phyloP scores from a whole-genome alignment of 1,139 yeast species.

The Magnusiomyces fungicola region DNA sequence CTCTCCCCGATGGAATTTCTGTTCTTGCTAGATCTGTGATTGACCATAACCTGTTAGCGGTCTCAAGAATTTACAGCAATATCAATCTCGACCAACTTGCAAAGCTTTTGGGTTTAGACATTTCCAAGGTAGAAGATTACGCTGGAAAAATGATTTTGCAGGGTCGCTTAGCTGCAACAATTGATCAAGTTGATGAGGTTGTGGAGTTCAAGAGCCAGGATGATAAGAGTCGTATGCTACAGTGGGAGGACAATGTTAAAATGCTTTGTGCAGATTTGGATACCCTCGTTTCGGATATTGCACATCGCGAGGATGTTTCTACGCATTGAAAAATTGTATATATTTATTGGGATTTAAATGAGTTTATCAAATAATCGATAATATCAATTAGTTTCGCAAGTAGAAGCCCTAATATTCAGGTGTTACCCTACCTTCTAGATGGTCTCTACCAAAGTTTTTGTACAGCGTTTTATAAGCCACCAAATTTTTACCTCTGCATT shows the following conservation, averaged over 20 bases:
- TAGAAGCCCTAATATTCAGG: background rate
- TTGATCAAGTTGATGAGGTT: slow-evolving; percentile 31
- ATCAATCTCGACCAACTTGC: slow-evolving; percentile 28
- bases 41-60: slow-evolving; percentile 33
- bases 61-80: slow-evolving; percentile 30
- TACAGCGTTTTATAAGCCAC: background rate
- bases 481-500: background rate
- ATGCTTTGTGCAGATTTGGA: slow-evolving; percentile 25
- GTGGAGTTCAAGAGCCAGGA: slow-evolving; percentile 23
- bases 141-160: slow-evolving; percentile 32
- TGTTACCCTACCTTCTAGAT: slow-evolving; percentile 8
- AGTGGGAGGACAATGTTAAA: slow-evolving; percentile 30
- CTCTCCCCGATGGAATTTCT: slow-evolving; percentile 28
- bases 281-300: slow-evolving; percentile 19
- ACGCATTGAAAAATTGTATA: background rate
- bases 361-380: background rate
- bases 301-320: slow-evolving; percentile 1
- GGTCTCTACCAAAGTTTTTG: background rate
- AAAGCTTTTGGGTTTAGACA: slow-evolving; percentile 25
- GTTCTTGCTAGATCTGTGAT: slow-evolving; percentile 31
- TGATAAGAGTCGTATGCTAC: slow-evolving; percentile 15
- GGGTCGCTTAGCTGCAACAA: slow-evolving; percentile 29
- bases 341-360: background rate
- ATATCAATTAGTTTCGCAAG: background rate
- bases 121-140: slow-evolving; percentile 28